Base-by-base conservation (phyloP, 768 basidiomycete species). In the Agaricus subrufescens region DNA sequence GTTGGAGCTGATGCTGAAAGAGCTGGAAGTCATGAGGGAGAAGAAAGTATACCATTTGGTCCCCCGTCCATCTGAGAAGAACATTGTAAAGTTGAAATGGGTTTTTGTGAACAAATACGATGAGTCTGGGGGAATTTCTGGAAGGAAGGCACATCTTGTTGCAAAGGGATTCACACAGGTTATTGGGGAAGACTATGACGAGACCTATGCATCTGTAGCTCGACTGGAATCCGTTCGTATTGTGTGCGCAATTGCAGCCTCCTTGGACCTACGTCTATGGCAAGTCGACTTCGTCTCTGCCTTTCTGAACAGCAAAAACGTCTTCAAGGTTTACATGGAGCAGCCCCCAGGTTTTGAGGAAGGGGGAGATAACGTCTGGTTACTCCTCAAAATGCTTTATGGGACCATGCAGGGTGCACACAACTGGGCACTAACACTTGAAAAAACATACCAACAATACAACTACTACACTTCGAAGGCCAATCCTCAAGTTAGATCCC, bases 281-380 rank as follows among this genome's bases (percentile, higher is more conserved):
- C 56, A 61, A 23, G 57, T 65, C 57, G 64, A 65, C 39, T 58
- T 61, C 8, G 52, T 50, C 9, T 60, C 60, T 0, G 64, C 62
- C 12, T 65, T 61, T 19, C 19, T 19, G 19, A 19, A 19, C 19
- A 19, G 19, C 19, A 1, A 19, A 19, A 19, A 19, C 19, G 19
- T 19, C 19, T 19, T 19, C 19, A 1, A 19, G 19, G 19, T 19
- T 19, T 19, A 19, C 19, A 19, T 19, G 19, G 19, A 19, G 19
- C 19, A 19, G 19, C 19, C 19, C 19, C 19, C 19, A 19, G 19
- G 19, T 19, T 19, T 19, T 19, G 19, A 19, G 19, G 19, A 19
- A 19, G 19, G 19, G 19, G 19, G 19, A 19, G 19, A 19, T 19
- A 19, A 19, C 19, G 19, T 19, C 19, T 19, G 19, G 19, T 19